Base-by-base conservation (phyloP, 169 alveolate species). In the Amoebophrya sp. region DNA sequence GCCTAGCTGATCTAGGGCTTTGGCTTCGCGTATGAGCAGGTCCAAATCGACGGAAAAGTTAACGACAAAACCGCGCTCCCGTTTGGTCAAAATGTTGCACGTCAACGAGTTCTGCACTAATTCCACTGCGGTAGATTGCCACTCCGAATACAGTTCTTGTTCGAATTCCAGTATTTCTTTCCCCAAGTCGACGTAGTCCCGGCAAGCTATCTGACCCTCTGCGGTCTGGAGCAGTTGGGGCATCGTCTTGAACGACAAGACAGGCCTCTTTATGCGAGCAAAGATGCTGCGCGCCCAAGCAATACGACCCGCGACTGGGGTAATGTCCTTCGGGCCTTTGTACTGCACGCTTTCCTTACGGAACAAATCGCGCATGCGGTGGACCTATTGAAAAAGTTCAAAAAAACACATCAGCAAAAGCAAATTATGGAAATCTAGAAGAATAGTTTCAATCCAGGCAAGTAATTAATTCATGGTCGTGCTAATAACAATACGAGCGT, bases 201-300 rank as follows among this genome's bases (percentile, higher is more conserved):
- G 94, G 92, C 92, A 89, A 0, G 92, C 92, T 34, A 41, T 91
- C 91, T 95, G 95, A 53, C 97, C 96, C 93, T 93, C 96, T 34
- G 95, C 95, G 53, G 93, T 65, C 93, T 96, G 94, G 65, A 96
- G 93, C 93, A 96, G 93, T 65, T 95, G 96, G 89, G 97, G 96
- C 95, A 94, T 96, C 90, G 96, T 93, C 94, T 95, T 93, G 95
- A 97, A 97, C 93, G 97, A 96, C 91, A 96, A 93, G 41, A 98
- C 96, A 0, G 99, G 98, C 53, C 97, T 95, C 94, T 97, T 96
- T 92, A 97, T 97, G 92, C 98, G 95, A 41, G 96, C 96, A 94
- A 96, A 95, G 54, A 97, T 95, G 55, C 96, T 95, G 38, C 98
- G 93, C 33, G 98, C 97, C 98, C 98, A 96, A n/a, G 96, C 95